Percentiles rank a stretch among this genome's conserved stretches.
Conservation (phyloP, 2,329 filamentous ascomycete genomes). For the Alternaria solani region DNA sequence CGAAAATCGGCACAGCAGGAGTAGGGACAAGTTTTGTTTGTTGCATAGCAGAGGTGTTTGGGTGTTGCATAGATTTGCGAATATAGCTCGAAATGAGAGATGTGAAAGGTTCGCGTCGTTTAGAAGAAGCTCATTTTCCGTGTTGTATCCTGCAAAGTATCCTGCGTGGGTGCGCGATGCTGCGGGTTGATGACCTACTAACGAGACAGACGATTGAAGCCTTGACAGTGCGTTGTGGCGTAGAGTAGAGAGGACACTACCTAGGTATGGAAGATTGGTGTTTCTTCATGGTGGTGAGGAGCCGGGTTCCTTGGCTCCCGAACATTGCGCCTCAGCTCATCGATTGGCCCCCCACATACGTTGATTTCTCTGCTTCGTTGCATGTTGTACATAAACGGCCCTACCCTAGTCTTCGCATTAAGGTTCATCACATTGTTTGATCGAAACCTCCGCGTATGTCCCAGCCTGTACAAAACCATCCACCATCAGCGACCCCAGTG, state of each 20-base stretch:
- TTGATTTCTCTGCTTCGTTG: neutral
- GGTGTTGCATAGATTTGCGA: neutral
- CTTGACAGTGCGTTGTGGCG: neutral
- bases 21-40: neutral
- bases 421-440: neutral
- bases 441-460: slow-evolving; percentile 27
- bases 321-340: slow-evolving; percentile 5
- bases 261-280: too few relatives aligned
- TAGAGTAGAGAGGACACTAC: neutral
- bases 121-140: neutral
- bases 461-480: slow-evolving; percentile 23
- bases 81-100: neutral
- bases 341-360: slow-evolving; percentile 17
- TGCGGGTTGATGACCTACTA: neutral
- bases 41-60: slow-evolving; percentile 8
- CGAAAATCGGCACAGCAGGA: slow-evolving; percentile 16
- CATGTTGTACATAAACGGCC: slow-evolving; percentile 1
- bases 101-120: neutral
- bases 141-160: neutral
- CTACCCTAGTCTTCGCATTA: neutral
- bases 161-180: neutral
- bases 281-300: neutral
- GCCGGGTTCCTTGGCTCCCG: neutral
- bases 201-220: neutral
- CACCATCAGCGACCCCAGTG: slow-evolving; percentile 23